phyloP scores from a whole-genome alignment of 2,329 filamentous ascomycete species.

The Daldinia sp. region DNA sequence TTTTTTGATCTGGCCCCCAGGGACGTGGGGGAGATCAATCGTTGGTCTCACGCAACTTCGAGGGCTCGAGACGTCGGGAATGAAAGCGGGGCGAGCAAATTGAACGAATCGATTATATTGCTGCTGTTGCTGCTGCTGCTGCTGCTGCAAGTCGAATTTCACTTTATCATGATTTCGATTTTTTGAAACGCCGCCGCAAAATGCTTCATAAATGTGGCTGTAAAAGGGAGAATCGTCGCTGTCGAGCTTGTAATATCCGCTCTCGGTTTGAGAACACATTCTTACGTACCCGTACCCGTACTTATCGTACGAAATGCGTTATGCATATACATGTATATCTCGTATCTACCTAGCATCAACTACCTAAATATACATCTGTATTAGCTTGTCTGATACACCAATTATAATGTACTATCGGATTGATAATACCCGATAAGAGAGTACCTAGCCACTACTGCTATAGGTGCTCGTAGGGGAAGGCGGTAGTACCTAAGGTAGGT shows the following conservation, averaged over 20 bases:
- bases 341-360: slow-evolving; percentile 12
- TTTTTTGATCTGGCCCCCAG: slow-evolving; percentile 34
- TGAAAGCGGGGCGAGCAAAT: slow-evolving; percentile 21
- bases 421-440: slow-evolving; percentile 8
- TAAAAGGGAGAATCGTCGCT: slow-evolving; percentile 34
- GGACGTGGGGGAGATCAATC: slow-evolving; percentile 33
- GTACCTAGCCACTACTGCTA: neutral
- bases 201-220: slow-evolving; percentile 34
- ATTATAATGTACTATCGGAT: slow-evolving; percentile 17
- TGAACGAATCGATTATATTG: slow-evolving; percentile 19
- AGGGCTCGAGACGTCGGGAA: slow-evolving; percentile 33
- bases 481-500: too few species aligned
- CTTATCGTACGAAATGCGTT: neutral
- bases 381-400: neutral
- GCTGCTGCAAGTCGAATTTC: slow-evolving; percentile 13
- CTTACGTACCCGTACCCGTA: slow-evolving; percentile 16
- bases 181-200: slow-evolving; percentile 24
- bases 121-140: slow-evolving; percentile 8
- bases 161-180: slow-evolving; percentile 31
- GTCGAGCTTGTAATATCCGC: slow-evolving; percentile 22
- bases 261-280: slow-evolving; percentile 32
- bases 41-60: slow-evolving; percentile 39
- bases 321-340: slow-evolving; percentile 2
- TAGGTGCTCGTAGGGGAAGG: slow-evolving; percentile 5
- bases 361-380: too few species aligned